Percentiles rank a stretch among this genome's conserved stretches.
Conservation (phyloP, 164 flowering plant species). For the Berberis thunbergii region DNA sequence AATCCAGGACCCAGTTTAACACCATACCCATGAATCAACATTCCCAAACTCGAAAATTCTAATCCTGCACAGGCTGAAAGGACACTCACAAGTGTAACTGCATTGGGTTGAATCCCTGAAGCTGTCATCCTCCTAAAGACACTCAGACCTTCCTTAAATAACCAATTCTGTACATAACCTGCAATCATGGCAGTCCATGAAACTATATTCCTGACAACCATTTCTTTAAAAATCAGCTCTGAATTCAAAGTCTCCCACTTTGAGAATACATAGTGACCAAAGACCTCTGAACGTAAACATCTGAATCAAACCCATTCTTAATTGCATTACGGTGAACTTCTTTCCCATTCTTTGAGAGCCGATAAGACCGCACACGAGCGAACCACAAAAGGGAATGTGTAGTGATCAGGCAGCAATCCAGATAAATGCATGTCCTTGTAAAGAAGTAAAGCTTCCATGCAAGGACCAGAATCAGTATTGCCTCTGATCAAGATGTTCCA, state of each 20-base stretch:
- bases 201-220: conserved; percentile 16
- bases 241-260: conserved; percentile 17
- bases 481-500: conserved; percentile 30
- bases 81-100: conserved; percentile 24
- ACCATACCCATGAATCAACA: conserved; percentile 28
- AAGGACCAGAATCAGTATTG: conserved; percentile 24
- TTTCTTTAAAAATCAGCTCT: conserved; percentile 23
- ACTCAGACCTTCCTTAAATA: conserved; percentile 12
- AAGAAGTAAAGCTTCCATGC: conserved; percentile 17
- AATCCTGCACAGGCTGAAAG: conserved; percentile 26
- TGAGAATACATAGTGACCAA: conserved; percentile 27
- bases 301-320: conserved; percentile 21
- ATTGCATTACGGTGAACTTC: conserved; percentile 22
- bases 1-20: conserved; percentile 22
- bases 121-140: conserved; percentile 21
- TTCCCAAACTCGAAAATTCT: conserved; percentile 16
- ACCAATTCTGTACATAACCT: conserved; percentile 27
- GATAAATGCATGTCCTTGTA: conserved; percentile 22
- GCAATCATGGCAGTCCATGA: conserved; percentile 36
- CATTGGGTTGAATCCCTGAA: conserved; percentile 22
- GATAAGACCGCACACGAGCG: conserved; percentile 27
- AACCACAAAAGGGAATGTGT: conserved; percentile 26
- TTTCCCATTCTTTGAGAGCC: conserved; percentile 17
- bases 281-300: conserved; percentile 25
- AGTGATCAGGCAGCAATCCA: conserved; percentile 24